These are phyloP conservation scores for Termitomyces sp. DNA, from an alignment of 768 basidiomycete species.

Conservation along the genomic window DNA sequence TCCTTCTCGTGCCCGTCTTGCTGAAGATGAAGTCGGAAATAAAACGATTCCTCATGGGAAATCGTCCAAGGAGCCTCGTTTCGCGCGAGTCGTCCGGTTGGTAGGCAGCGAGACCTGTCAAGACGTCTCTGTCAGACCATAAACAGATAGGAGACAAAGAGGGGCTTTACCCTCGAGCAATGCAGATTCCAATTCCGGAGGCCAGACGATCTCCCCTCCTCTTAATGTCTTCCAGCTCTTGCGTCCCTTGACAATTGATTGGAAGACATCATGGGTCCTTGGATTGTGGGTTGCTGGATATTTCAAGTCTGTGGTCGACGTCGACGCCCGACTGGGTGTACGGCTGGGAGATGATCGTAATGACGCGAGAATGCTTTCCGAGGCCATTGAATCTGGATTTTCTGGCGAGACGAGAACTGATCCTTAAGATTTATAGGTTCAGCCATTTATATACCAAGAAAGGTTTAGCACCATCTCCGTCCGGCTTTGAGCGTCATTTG, in stretches of 20 bases:
- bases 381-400: conserved; percentile 14
- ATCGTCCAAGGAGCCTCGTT: conserved; percentile 67
- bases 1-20: conserved; percentile 64
- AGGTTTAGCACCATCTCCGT: conserved; percentile 21
- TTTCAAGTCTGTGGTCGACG: conserved; percentile 16
- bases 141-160: not conserved
- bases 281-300: conserved; percentile 26
- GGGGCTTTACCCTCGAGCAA: conserved; percentile 57
- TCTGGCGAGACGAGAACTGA: conserved; percentile 15
- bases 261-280: conserved; percentile 53
- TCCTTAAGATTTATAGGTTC: conserved; percentile 26
- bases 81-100: conserved; percentile 70
- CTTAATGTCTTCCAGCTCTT: conserved; percentile 75
- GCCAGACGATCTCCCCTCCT: conserved; percentile 77
- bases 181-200: conserved; percentile 72
- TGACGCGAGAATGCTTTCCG: conserved; percentile 12
- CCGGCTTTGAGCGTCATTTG: conserved; percentile 22
- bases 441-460: conserved; percentile 17
- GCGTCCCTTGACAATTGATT: conserved; percentile 60
- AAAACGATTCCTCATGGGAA: conserved; percentile 76
- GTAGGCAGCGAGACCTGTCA: conserved; percentile 63
- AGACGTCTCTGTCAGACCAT: conserved; percentile 6
- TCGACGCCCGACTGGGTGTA: conserved; percentile 9
- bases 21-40: conserved; percentile 73
- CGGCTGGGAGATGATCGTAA: conserved; percentile 6